Evolutionary conservation across 2,329 filamentous ascomycete species (phyloP).

Genomic region (Fusarium virguliforme): DNA sequence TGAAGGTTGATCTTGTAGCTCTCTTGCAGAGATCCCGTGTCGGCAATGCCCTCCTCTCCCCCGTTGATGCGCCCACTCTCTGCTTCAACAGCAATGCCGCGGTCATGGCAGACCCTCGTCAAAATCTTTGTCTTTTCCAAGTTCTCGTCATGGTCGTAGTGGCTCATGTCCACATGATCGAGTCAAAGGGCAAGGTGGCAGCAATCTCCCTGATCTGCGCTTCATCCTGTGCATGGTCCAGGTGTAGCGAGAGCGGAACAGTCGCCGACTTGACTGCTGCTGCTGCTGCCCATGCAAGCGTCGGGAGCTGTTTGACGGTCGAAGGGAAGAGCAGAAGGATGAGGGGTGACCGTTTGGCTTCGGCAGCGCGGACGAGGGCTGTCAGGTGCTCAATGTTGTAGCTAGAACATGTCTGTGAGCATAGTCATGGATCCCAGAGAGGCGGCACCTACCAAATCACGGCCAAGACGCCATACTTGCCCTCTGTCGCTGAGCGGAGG

Average conservation of each 20-base stretch:
- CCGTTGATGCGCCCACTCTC: conserved; percentile 56
- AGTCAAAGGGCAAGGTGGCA: conserved; percentile 16
- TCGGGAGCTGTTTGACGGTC: neutral
- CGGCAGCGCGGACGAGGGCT: neutral
- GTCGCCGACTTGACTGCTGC: neutral
- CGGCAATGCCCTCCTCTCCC: conserved; percentile 78
- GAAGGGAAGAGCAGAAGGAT: conserved; percentile 1
- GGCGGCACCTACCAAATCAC: neutral
- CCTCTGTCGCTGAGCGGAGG: neutral
- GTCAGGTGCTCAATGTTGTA: neutral
- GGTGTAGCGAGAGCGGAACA: neutral
- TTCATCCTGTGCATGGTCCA: neutral
- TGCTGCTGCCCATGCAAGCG: neutral
- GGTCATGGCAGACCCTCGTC: conserved; percentile 2
- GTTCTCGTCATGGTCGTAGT: conserved; percentile 14
- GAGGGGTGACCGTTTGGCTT: neutral
- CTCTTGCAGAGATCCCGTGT: conserved; percentile 65
- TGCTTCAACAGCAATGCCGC: conserved; percentile 32
- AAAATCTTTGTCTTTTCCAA: conserved; percentile 13
- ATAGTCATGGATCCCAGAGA: neutral
- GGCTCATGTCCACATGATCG: conserved; percentile 32
- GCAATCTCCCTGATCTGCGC: neutral
- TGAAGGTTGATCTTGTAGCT: neutral
- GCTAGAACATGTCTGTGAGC: neutral
- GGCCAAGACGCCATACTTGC: neutral